Evolutionary conservation across 371 early-diverging fungal genomes (phyloP).

Genomic region (Aphelidium insulamus): DNA sequence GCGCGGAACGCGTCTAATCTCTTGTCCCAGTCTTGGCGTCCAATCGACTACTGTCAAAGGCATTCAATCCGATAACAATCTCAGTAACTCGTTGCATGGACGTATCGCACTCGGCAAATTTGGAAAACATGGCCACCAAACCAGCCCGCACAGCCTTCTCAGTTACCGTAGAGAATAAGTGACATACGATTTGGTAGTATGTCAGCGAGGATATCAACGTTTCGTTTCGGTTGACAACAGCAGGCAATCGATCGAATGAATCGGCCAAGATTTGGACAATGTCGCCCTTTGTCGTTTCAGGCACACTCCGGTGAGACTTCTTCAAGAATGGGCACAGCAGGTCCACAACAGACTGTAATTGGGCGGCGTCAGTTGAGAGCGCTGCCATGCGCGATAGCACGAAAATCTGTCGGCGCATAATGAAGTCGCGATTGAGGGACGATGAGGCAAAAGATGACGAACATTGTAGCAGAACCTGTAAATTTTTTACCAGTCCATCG

Average conservation of each 20-base stretch:
- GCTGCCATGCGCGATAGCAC: constrained; percentile 52
- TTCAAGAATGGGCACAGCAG: constrained; percentile 63
- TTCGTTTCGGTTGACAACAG: too few species aligned
- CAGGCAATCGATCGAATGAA: constrained; percentile 11
- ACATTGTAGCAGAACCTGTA: constrained; percentile 36
- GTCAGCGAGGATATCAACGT: not conserved
- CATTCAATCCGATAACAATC: constrained; percentile 45
- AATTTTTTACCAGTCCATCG: constrained; percentile 27
- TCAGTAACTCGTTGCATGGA: constrained; percentile 22
- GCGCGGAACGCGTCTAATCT: constrained; percentile 58
- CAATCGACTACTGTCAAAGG: constrained; percentile 43
- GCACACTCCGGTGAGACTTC: constrained; percentile 36
- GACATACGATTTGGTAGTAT: too few species aligned
- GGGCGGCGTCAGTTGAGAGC: constrained; percentile 35
- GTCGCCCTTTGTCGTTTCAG: constrained; percentile 58
- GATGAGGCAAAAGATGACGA: too few species aligned
- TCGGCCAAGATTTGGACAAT: constrained; percentile 53
- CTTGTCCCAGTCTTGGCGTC: constrained; percentile 66
- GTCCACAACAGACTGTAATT: constrained; percentile 40
- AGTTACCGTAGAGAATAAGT: too few species aligned
- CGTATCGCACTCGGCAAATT: constrained; percentile 34
- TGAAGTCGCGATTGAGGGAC: not conserved
- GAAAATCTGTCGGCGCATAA: constrained; percentile 25
- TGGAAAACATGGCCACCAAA: constrained; percentile 13
- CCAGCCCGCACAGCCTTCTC: not conserved